Base-by-base conservation (phyloP, 176 grass and related monocot species). In the Hyparrhenia diplandra region DNA sequence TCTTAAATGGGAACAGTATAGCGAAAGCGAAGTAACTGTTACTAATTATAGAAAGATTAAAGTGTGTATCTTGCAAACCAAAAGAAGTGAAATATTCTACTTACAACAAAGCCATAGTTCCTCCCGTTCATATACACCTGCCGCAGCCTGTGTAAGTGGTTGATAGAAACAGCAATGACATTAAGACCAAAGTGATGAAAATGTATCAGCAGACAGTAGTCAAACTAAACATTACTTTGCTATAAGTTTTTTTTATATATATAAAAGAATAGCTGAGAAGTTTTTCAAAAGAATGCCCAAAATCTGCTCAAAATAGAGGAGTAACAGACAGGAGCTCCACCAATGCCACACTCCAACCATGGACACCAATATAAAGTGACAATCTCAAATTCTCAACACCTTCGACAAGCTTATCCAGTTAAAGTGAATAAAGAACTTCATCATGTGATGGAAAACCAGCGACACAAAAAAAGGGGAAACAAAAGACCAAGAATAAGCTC, bases 71-170 rank as follows among this genome's bases (percentile, higher is more conserved):
- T 28, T 79, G 21, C 8, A 79, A 79, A 51, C 23, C 2, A n/a
- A 18, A 16, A 67, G 17, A 35, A 23, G 54, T 40, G 32, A 84
- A 10, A 32, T 46, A 24, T 43, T 81, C 16, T 74, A 83, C 91
- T 83, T 94, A 94, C 94, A 86, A 97, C 83, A 88, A 97, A 97
- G 27, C 87, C 94, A 78, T 80, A 92, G 61, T 85, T 92, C 69
- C 86, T 60, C 59, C 11, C 57, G 85, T 92, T 90, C 89, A 97
- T 76, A 76, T 97, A 74, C 89, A 94, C 94, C 76, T 85, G 52
- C 81, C 70, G 77, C 77, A 94, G 77, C 90, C 91, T 97, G 94
- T 80, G 71, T 73, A 64, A 70, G 71, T n/a, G 46, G 29, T 67
- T 79, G 46, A 66, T 78, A 97, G 73, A 90, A 86, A 82, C 60